A percentile compares a stretch with the other conserved stretches of the same genome.
Evolutionary conservation across 768 basidiomycete species (phyloP).

Genomic region (Amanita polypyramis): DNA sequence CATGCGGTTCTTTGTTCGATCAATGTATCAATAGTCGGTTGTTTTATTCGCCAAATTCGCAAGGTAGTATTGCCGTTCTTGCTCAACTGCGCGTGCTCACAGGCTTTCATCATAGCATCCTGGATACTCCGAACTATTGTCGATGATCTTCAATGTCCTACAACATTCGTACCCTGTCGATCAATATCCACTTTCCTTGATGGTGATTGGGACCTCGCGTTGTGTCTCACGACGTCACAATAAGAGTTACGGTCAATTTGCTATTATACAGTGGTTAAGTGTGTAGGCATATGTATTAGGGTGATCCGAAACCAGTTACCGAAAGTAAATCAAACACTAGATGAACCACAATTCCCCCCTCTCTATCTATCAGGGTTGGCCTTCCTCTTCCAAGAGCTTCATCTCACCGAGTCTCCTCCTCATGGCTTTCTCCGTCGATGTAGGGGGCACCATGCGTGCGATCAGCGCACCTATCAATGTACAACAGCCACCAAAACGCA

Average conservation of each 20-base stretch:
- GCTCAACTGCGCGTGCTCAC: background rate
- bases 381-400: conserved; percentile 60
- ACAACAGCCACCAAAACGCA: conserved; percentile 86
- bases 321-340: conserved; percentile 8
- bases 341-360: conserved; percentile 3
- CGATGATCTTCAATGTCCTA: conserved; percentile 12
- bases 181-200: conserved; percentile 29
- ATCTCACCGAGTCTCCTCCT: conserved; percentile 71
- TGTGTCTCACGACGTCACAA: conserved; percentile 31
- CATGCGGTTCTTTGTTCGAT: background rate
- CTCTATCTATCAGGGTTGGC: conserved; percentile 7
- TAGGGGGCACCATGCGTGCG: conserved; percentile 77
- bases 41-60: background rate
- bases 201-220: conserved; percentile 46
- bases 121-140: background rate
- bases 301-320: conserved; percentile 3
- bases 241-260: background rate
- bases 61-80: background rate
- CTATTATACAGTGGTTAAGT: conserved; percentile 3
- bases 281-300: conserved; percentile 8
- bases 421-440: conserved; percentile 88
- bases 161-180: conserved; percentile 43
- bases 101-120: background rate
- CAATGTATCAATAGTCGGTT: background rate
- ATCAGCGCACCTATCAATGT: conserved; percentile 74